These are phyloP conservation scores for Colletotrichum higginsianum DNA, from an alignment of 2,329 filamentous ascomycete genomes.

Conservation along the genomic window DNA sequence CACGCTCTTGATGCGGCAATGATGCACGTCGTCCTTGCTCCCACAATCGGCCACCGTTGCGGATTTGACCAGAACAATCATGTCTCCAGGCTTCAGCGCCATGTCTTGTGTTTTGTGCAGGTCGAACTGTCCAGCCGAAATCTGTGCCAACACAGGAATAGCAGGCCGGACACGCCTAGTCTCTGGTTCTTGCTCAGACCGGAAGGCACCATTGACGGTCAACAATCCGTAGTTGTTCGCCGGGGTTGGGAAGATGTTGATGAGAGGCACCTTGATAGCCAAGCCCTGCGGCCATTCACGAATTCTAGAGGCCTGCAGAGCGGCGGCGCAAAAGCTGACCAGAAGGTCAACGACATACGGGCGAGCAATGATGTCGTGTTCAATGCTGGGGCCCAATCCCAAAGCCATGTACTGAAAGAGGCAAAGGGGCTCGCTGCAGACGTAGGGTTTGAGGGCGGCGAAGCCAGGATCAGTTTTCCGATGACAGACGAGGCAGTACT, in stretches of 20 bases:
- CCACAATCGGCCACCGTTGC: not conserved
- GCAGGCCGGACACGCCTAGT: conserved; percentile 11
- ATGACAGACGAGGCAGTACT: conserved; percentile 91
- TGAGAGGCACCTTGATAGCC: conserved; percentile 51
- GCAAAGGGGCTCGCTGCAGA: conserved; percentile 83
- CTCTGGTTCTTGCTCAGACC: not conserved
- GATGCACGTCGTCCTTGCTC: conserved; percentile 19
- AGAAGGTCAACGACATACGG: conserved; percentile 89
- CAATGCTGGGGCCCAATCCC: conserved; percentile 88
- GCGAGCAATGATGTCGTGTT: conserved; percentile 85
- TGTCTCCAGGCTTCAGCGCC: conserved; percentile 29
- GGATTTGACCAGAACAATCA: conserved; percentile 31
- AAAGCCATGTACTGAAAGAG: conserved; percentile 90
- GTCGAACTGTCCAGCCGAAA: conserved; percentile 45
- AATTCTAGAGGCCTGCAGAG: conserved; percentile 59
- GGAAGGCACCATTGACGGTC: not conserved
- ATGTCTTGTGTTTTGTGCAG: conserved; percentile 45
- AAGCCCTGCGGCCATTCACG: conserved; percentile 63
- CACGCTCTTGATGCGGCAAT: conserved; percentile 32
- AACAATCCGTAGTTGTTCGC: no score
- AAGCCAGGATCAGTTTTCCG: conserved; percentile 73
- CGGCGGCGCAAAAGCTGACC: conserved; percentile 83
- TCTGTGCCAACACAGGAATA: conserved; percentile 18
- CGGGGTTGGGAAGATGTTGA: not conserved
- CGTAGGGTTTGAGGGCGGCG: conserved; percentile 81